phyloP scores from a whole-genome alignment of 768 basidiomycete genomes.

The Pleurotus salmoneostramineus region DNA sequence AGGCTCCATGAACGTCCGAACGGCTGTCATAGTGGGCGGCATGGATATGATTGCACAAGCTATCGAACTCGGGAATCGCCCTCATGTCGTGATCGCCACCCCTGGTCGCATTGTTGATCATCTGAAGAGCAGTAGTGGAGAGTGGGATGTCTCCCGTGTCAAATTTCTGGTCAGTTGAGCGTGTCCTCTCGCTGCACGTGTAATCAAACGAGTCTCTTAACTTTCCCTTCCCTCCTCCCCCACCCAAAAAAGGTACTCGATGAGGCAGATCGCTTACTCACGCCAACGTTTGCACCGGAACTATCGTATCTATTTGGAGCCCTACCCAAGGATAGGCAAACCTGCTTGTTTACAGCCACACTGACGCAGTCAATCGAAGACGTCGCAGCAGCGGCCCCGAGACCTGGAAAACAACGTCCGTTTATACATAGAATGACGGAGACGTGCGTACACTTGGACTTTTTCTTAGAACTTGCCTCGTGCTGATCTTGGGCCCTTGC shows the following conservation, averaged over 20 bases:
- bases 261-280: conserved; percentile 92
- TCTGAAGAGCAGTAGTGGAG: conserved; percentile 67
- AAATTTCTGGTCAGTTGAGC: conserved; percentile 68
- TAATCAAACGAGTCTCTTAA: neutral
- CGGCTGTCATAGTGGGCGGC: conserved; percentile 90
- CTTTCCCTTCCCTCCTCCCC: too few relatives aligned
- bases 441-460: conserved; percentile 42
- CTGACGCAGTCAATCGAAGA: conserved; percentile 83
- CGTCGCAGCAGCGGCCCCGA: conserved; percentile 67
- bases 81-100: conserved; percentile 93
- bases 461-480: neutral
- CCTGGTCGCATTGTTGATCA: conserved; percentile 95
- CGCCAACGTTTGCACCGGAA: conserved; percentile 85
- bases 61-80: conserved; percentile 76
- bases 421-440: conserved; percentile 81
- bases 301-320: conserved; percentile 70
- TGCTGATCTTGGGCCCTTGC: conserved; percentile 6
- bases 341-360: conserved; percentile 95
- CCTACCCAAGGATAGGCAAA: conserved; percentile 87
- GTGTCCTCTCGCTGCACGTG: neutral
- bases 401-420: conserved; percentile 79
- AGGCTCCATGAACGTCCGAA: conserved; percentile 72
- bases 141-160: conserved; percentile 83
- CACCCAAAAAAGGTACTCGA: conserved; percentile 98
- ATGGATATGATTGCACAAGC: conserved; percentile 99